A percentile compares a stretch with the other conserved stretches of the same genome.
These are phyloP conservation scores for Apiospora aurea DNA, from an alignment of 2,329 filamentous ascomycete genomes.

Conservation along the genomic window DNA sequence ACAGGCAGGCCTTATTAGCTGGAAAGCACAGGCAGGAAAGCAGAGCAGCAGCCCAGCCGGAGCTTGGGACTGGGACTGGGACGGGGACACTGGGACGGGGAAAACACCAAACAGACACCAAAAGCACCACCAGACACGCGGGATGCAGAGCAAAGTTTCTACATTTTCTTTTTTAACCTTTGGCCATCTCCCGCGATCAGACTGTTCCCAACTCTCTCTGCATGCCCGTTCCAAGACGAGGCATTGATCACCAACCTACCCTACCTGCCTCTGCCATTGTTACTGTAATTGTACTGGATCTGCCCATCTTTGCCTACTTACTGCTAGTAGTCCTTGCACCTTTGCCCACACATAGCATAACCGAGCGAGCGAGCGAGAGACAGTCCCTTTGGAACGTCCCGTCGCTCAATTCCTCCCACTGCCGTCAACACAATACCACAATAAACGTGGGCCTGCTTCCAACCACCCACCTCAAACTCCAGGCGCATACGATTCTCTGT, in stretches of 20 bases:
- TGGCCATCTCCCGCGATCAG: conserved; percentile 20
- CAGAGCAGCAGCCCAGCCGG: conserved; percentile 16
- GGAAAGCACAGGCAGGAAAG: conserved; percentile 14
- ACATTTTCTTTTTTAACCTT: conserved; percentile 23
- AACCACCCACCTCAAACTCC: background rate
- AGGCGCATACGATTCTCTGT: conserved; percentile 9
- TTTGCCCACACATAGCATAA: background rate
- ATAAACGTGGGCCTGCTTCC: background rate
- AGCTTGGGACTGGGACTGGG: too few species aligned
- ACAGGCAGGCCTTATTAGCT: background rate
- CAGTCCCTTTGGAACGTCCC: conserved; percentile 1
- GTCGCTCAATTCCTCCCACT: background rate
- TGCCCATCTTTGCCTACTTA: background rate
- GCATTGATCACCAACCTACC: conserved; percentile 8
- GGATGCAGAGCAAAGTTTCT: conserved; percentile 22
- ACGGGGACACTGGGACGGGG: background rate
- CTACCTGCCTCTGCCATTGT: background rate
- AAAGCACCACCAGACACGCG: conserved; percentile 24
- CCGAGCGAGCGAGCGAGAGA: background rate
- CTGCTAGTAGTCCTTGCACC: background rate
- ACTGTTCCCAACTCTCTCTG: conserved; percentile 2
- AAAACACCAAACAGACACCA: conserved; percentile 23
- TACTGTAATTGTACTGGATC: background rate
- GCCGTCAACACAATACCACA: background rate
- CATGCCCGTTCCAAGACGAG: background rate